A percentile compares a stretch with the other conserved stretches of the same genome.
Conservation (phyloP, 495 filamentous ascomycete genomes). For the Penicillium paxilli region DNA sequence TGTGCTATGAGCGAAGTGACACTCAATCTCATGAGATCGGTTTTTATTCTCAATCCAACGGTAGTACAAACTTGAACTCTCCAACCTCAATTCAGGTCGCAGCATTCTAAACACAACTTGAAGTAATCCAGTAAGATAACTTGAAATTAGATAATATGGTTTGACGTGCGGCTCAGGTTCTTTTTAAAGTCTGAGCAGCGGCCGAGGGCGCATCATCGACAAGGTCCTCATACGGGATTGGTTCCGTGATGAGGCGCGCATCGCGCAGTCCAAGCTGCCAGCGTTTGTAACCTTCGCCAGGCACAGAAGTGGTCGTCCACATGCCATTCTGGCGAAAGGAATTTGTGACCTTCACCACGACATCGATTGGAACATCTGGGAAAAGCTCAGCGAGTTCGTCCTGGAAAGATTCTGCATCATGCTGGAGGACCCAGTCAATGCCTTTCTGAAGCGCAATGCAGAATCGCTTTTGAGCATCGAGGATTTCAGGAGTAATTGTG, state of each 20-base stretch:
- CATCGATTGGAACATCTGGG: conserved; percentile 2
- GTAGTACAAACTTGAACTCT: too few relatives aligned
- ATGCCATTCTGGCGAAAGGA: conserved; percentile 4
- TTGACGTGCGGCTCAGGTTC: too few relatives aligned
- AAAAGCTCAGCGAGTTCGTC: conserved; percentile 6
- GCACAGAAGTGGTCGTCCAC: conserved; percentile 6
- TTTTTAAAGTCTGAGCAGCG: neutral
- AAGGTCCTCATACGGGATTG: neutral
- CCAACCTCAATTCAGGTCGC: too few relatives aligned
- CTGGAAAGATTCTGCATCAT: neutral
- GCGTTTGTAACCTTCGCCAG: neutral
- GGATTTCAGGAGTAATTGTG: conserved; percentile 5
- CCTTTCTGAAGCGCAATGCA: neutral
- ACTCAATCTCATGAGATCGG: too few relatives aligned
- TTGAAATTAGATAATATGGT: too few relatives aligned
- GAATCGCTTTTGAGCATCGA: conserved; percentile 2
- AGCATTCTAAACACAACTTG: too few relatives aligned
- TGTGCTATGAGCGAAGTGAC: too few relatives aligned
- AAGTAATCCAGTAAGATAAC: too few relatives aligned
- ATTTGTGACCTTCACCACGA: conserved; percentile 5
- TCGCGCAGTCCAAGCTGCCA: conserved; percentile 4
- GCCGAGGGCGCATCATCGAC: neutral
- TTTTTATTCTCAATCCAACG: too few relatives aligned
- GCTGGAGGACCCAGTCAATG: conserved; percentile 1
- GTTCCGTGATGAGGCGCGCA: neutral